Evolutionary conservation across 306 rosid species (phyloP), one percentile per base, ranked within the genome.

Genomic region (Gynostemma pentaphyllum): DNA sequence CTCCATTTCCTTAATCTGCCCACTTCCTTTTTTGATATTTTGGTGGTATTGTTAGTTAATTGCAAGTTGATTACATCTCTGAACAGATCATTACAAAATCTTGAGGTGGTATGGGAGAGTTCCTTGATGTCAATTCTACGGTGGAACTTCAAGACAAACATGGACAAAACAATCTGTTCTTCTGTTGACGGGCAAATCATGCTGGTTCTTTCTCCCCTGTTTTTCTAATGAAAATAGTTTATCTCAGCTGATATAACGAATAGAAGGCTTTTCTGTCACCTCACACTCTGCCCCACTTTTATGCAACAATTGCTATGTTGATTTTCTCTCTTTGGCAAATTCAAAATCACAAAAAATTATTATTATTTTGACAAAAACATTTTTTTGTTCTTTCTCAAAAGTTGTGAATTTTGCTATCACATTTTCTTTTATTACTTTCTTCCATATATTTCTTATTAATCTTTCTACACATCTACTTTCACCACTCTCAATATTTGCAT

Each of bases 131-230:
- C 89, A 30, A 64, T 83, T 64, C 75, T 90, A 41, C 80, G 96
- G 74, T 90, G 97, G 97, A 83, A 72, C 88, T 72, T 78, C 72
- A 76, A 78, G 76, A 60, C 75, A 45, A 64, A 78, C 69, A 85
- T 81, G 94, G 82, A 83, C 70, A 85, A 80, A 80, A 80, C 76
- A 74, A 76, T 85, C 42, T 83, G 87, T 68, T 90, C 90, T 65
- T 81, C 94, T 39, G 47, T 82, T 72, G 51, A 62, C 36, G 97
- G 96, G 65, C 82, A 87, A 81, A 80, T 85, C 62, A 68, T 82
- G 70, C 83, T 90, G 96, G 97, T 78, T 80, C 40, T 65, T 70
- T 69, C 64, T 46, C 68, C 42, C 27, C 28, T 10, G 67, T 6
- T 46, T 24, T 36, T 19, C 64, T 64, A 44, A 60, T 45, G 67